Conservation (phyloP, 805 yeast species). For the Cyberlindnera misumaiensis region DNA sequence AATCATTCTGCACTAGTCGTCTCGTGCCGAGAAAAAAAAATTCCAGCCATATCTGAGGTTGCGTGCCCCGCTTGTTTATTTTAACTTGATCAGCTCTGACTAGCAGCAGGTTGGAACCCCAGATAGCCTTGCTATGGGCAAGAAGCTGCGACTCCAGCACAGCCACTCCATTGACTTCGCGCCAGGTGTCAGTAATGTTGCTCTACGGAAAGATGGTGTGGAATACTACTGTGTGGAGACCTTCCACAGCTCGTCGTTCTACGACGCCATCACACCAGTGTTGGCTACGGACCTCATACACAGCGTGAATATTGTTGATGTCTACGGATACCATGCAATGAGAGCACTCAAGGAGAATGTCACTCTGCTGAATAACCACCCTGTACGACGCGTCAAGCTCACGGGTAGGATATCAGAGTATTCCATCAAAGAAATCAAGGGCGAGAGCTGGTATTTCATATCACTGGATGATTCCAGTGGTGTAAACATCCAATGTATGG, state of each 20-base stretch:
- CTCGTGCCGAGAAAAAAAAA: too few species aligned
- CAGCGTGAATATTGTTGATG: conserved; percentile 13
- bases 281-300: conserved; percentile 25
- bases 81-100: background rate
- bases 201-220: conserved; percentile 18
- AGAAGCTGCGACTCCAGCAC: too few species aligned
- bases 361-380: conserved; percentile 36
- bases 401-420: conserved; percentile 32
- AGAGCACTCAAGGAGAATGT: conserved; percentile 13
- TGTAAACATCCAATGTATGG: conserved; percentile 23
- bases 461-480: conserved; percentile 28
- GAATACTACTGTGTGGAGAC: conserved; percentile 30
- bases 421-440: conserved; percentile 12
- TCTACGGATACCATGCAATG: conserved; percentile 25
- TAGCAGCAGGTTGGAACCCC: too few species aligned
- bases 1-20: too few species aligned
- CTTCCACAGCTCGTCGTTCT: conserved; percentile 28
- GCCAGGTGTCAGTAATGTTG: conserved; percentile 23
- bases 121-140: too few species aligned
- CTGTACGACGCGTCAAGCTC: conserved; percentile 29
- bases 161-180: conserved; percentile 15
- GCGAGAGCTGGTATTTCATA: conserved; percentile 17
- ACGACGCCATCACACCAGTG: conserved; percentile 25
- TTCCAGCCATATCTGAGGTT: too few species aligned
- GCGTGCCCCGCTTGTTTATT: too few species aligned